Conservation (phyloP, 2,329 filamentous ascomycete genomes). For the Fusarium sp. region DNA sequence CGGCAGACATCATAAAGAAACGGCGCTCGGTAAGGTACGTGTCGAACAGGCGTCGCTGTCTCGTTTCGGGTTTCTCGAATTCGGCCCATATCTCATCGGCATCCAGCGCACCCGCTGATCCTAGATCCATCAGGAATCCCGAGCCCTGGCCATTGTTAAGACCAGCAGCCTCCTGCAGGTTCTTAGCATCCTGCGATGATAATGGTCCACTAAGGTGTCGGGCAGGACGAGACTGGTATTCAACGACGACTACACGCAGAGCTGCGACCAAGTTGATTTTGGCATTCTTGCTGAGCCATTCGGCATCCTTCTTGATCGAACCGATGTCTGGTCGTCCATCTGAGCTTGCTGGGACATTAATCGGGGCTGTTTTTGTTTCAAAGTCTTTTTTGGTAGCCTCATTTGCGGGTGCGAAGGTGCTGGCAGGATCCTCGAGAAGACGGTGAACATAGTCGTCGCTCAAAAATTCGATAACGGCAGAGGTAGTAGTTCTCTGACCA, state of each 20-base stretch:
- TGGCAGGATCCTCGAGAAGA: conserved; percentile 76
- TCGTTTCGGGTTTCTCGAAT: conserved; percentile 73
- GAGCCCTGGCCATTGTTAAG: conserved; percentile 71
- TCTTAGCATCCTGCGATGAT: conserved; percentile 82
- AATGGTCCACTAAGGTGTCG: conserved; percentile 78
- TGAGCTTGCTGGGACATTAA: conserved; percentile 80
- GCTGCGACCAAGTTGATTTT: conserved; percentile 85
- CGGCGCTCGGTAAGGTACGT: conserved; percentile 80
- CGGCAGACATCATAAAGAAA: conserved; percentile 74
- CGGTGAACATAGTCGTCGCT: conserved; percentile 75
- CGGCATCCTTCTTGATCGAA: conserved; percentile 84
- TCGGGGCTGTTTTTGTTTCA: conserved; percentile 87
- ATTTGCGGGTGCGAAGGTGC: conserved; percentile 74
- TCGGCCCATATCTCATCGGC: conserved; percentile 68
- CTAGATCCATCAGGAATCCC: conserved; percentile 67
- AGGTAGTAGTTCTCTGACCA: conserved; percentile 66
- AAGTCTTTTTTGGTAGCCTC: conserved; percentile 77
- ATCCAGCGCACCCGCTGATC: conserved; percentile 61
- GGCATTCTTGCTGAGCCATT: conserved; percentile 86
- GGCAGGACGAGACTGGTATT: conserved; percentile 86
- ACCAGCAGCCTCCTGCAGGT: conserved; percentile 80
- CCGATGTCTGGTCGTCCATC: conserved; percentile 79
- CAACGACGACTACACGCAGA: conserved; percentile 82
- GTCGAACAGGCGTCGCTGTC: conserved; percentile 76
- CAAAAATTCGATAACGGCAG: conserved; percentile 76